Evolutionary conservation across 768 basidiomycete species (phyloP).

Genomic region (Hypsizygus marmoreus): DNA sequence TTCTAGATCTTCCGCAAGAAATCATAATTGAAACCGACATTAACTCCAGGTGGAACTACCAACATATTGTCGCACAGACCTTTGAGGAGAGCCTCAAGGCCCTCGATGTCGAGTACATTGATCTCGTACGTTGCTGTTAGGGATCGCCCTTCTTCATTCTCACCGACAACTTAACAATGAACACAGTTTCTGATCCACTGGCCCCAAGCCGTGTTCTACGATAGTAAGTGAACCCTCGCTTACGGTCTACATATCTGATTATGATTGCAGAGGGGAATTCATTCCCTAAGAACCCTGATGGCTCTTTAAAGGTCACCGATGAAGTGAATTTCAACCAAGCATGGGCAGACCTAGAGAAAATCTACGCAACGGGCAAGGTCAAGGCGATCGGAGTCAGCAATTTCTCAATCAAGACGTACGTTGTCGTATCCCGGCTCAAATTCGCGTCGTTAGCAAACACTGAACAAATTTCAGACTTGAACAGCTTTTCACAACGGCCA

Average conservation of each 20-base stretch:
- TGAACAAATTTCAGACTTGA: constrained; percentile 30
- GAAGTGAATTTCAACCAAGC: constrained; percentile 40
- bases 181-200: constrained; percentile 54
- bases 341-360: constrained; percentile 54
- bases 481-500: constrained; percentile 41
- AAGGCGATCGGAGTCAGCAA: constrained; percentile 61
- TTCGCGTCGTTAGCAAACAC: not conserved
- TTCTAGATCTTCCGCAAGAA: not conserved
- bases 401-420: constrained; percentile 58
- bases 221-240: constrained; percentile 22
- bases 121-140: constrained; percentile 33
- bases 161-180: not conserved
- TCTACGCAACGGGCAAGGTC: constrained; percentile 46
- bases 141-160: not conserved
- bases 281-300: constrained; percentile 33
- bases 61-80: constrained; percentile 35
- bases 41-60: constrained; percentile 36
- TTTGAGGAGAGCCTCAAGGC: constrained; percentile 43
- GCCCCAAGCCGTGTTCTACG: constrained; percentile 40
- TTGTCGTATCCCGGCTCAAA: not conserved
- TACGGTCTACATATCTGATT: not conserved
- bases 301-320: constrained; percentile 33
- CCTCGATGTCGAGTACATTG: constrained; percentile 48
- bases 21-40: not conserved
- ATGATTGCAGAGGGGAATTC: constrained; percentile 14